Evolutionary conservation across 1,284 basidiomycete genomes (phyloP).

Genomic region (Neonothopanus nambi): DNA sequence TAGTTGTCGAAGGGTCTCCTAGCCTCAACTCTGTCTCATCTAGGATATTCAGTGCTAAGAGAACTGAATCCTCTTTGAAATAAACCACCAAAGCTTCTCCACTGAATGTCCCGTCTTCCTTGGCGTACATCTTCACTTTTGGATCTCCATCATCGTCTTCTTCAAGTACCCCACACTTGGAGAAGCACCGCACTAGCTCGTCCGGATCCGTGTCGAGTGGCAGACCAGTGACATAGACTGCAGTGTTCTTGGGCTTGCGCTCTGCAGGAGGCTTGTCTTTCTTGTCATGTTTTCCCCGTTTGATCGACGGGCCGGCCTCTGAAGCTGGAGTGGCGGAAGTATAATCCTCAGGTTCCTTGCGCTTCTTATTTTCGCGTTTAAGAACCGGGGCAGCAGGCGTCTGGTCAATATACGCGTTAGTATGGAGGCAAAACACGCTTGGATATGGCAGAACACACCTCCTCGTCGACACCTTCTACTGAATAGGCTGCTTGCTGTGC

Average conservation of each 20-base stretch:
- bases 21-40: conserved; percentile 92
- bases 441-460: conserved; percentile 51
- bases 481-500: conserved; percentile 94
- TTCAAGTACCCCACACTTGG: conserved; percentile 89
- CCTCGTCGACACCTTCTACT: conserved; percentile 87
- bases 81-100: conserved; percentile 97
- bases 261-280: conserved; percentile 45
- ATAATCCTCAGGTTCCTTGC: conserved; percentile 77
- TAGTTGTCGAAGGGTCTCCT: conserved; percentile 73
- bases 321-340: conserved; percentile 54
- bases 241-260: conserved; percentile 84
- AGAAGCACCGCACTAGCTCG: conserved; percentile 82
- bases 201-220: conserved; percentile 77
- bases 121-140: conserved; percentile 92
- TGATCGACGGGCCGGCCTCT: conserved; percentile 54
- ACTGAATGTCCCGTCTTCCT: conserved; percentile 87
- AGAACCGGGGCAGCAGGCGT: conserved; percentile 82
- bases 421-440: conserved; percentile 19
- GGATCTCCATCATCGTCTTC: conserved; percentile 87
- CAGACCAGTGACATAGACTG: conserved; percentile 87
- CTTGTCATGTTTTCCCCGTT: conserved; percentile 62
- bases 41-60: conserved; percentile 81
- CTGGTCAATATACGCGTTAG: conserved; percentile 40
- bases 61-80: conserved; percentile 95
- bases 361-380: conserved; percentile 78